A percentile compares a stretch with the other conserved stretches of the same genome.
Conservation (phyloP, 345 rosid species). For the Populus alba region DNA sequence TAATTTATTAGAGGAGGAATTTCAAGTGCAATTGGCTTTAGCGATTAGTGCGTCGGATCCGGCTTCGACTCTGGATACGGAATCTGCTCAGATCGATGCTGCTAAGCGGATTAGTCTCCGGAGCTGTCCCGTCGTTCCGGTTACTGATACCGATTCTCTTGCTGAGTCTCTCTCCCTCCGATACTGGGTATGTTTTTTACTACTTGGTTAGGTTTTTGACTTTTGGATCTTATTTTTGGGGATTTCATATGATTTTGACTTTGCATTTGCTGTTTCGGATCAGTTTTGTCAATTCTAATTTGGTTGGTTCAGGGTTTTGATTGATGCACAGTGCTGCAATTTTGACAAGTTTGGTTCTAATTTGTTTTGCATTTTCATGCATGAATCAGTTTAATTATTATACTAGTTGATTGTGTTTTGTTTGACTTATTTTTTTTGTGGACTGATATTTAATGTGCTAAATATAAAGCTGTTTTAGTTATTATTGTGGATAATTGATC, state of each 20-base stretch:
- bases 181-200: slow-evolving; percentile 62
- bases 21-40: slow-evolving; percentile 87
- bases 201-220: background rate
- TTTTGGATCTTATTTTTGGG: slow-evolving; percentile 6
- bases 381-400: background rate
- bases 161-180: slow-evolving; percentile 72
- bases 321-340: background rate
- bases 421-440: background rate
- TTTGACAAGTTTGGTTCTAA: background rate
- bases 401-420: background rate
- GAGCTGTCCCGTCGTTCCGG: slow-evolving; percentile 41
- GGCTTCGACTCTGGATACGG: slow-evolving; percentile 58
- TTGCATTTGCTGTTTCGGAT: slow-evolving; percentile 18
- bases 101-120: slow-evolving; percentile 95
- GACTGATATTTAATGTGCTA: background rate
- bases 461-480: background rate
- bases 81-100: slow-evolving; percentile 91
- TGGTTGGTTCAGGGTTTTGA: background rate
- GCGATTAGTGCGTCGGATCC: slow-evolving; percentile 95
- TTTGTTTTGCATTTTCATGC: background rate
- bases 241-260: slow-evolving; percentile 10
- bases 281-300: background rate
- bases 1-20: slow-evolving; percentile 84
- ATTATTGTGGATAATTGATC: background rate
- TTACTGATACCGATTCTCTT: slow-evolving; percentile 43